Evolutionary conservation across 2,329 filamentous ascomycete species (phyloP).

Genomic region (Plenodomus lindquistii): DNA sequence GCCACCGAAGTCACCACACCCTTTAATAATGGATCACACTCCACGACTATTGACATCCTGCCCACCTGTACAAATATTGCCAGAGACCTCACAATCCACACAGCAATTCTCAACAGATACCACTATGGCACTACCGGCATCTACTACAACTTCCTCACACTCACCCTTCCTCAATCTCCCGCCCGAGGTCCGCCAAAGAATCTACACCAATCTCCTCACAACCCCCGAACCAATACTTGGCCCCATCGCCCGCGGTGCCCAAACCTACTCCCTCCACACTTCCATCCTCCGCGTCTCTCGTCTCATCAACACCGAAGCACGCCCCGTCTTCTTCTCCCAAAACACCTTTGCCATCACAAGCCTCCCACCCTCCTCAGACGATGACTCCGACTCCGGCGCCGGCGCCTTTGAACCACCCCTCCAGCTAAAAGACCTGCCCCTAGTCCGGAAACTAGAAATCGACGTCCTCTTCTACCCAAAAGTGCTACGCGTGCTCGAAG

Average conservation of each 20-base stretch:
- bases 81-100: not conserved
- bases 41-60: not conserved
- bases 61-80: not conserved
- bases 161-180: conserved; percentile 36
- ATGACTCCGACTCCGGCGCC: conserved; percentile 1
- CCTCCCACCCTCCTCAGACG: conserved; percentile 4
- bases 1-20: not conserved
- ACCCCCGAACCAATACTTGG: conserved; percentile 24
- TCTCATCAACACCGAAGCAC: conserved; percentile 48
- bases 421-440: conserved; percentile 18
- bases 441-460: conserved; percentile 31
- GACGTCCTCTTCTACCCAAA: conserved; percentile 33
- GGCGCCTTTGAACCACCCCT: conserved; percentile 35
- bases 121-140: not conserved
- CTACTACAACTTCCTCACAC: not conserved
- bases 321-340: conserved; percentile 46
- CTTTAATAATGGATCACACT: not conserved
- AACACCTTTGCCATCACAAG: conserved; percentile 44
- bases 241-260: conserved; percentile 15
- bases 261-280: conserved; percentile 39
- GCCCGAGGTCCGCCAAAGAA: conserved; percentile 31
- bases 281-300: conserved; percentile 44
- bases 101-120: not conserved
- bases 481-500: conserved; percentile 5
- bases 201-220: conserved; percentile 37